phyloP scores from a whole-genome alignment of 495 filamentous ascomycete genomes.

The Hypomontagnella submonticulosa region DNA sequence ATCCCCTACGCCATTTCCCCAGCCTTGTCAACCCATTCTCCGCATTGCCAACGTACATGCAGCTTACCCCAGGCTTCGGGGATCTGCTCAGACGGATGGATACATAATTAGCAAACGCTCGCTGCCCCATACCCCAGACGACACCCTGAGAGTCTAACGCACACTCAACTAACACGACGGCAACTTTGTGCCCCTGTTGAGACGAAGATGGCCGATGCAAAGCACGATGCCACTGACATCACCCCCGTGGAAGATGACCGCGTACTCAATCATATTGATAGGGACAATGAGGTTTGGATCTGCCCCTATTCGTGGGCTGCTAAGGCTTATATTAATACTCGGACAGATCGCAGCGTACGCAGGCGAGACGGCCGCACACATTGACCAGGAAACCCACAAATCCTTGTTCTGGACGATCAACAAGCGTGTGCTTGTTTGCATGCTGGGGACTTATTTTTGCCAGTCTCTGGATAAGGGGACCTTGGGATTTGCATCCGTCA shows the following conservation, averaged over 20 bases:
- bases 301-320: no score
- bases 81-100: background rate
- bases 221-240: background rate
- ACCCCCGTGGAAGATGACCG: background rate
- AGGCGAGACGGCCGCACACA: slow-evolving; percentile 46
- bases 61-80: background rate
- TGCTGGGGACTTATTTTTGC: slow-evolving; percentile 63
- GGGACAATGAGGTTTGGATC: slow-evolving; percentile 1
- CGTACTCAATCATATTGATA: slow-evolving; percentile 2
- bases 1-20: slow-evolving; percentile 4
- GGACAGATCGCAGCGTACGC: slow-evolving; percentile 59
- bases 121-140: background rate
- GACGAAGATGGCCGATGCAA: slow-evolving; percentile 1
- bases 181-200: background rate
- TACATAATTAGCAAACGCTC: slow-evolving; percentile 4
- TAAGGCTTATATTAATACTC: background rate
- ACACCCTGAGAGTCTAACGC: background rate
- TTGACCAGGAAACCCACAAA: slow-evolving; percentile 60
- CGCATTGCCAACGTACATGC: background rate
- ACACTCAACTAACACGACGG: background rate
- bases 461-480: slow-evolving; percentile 71
- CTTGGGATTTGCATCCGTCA: slow-evolving; percentile 66
- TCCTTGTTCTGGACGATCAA: slow-evolving; percentile 48
- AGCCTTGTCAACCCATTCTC: background rate
- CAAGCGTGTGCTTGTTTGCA: slow-evolving; percentile 37